These are phyloP conservation scores for Henckelia pumila DNA, from an alignment of 257 asterid species.

Conservation along the genomic window DNA sequence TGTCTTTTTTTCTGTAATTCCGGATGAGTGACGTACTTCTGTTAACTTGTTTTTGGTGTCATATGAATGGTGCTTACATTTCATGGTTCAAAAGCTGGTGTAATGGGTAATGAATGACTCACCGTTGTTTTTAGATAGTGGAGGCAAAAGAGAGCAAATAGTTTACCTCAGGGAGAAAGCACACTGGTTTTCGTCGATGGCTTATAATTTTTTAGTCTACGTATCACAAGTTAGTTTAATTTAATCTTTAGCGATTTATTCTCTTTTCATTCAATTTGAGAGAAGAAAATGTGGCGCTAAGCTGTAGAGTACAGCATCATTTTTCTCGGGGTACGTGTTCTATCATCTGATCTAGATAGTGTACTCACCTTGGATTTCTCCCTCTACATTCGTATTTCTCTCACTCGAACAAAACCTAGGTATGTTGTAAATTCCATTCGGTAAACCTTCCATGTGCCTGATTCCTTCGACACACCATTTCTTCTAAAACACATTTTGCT, in stretches of 20 bases:
- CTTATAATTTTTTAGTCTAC: too few relatives aligned
- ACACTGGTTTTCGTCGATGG: too few relatives aligned
- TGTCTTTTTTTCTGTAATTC: neutral
- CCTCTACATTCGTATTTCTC: neutral
- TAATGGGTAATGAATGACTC: neutral
- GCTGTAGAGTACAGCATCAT: neutral
- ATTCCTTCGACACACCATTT: too few relatives aligned
- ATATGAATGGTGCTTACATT: neutral
- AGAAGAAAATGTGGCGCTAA: conserved; percentile 1
- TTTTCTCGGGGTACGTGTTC: too few relatives aligned
- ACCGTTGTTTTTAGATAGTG: neutral
- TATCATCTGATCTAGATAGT: neutral
- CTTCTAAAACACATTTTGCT: too few relatives aligned
- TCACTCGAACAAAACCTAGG: neutral
- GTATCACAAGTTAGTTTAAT: too few relatives aligned
- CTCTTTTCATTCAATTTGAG: neutral
- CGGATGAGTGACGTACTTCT: neutral
- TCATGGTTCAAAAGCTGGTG: neutral
- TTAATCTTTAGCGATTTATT: too few relatives aligned
- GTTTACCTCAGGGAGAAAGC: neutral
- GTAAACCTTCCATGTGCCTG: too few relatives aligned
- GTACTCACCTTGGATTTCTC: neutral
- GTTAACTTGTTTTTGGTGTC: neutral
- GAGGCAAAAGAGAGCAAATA: neutral
- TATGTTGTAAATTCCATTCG: too few relatives aligned